These are phyloP conservation scores for Ceratocystis huliohia DNA, from an alignment of 2,329 filamentous ascomycete genomes.

Conservation along the genomic window DNA sequence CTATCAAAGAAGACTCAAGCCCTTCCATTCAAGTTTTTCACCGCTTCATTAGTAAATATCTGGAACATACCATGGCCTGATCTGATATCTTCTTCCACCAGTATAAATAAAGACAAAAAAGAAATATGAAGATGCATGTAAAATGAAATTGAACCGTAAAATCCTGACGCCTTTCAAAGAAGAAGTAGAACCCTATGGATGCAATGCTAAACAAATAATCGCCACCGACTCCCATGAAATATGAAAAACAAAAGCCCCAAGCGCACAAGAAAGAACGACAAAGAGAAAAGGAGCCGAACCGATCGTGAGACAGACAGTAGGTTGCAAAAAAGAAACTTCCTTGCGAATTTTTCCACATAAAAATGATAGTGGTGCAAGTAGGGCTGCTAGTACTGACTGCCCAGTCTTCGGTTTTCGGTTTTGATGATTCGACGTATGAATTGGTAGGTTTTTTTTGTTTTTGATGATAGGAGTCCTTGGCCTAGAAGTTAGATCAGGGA, in stretches of 20 bases:
- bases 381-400: neutral
- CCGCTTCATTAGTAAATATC: neutral
- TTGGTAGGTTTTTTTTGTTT: neutral
- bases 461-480: constrained; percentile 1
- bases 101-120: constrained; percentile 15
- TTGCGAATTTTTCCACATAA: neutral
- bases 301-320: neutral
- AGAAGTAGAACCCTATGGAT: constrained; percentile 20
- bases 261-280: constrained; percentile 17
- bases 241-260: constrained; percentile 19
- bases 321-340: constrained; percentile 1
- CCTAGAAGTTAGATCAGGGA: constrained; percentile 2
- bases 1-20: neutral
- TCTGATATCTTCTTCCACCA: constrained; percentile 3
- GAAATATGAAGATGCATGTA: constrained; percentile 12
- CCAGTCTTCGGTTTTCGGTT: neutral
- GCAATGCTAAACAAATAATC: constrained; percentile 21
- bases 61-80: neutral
- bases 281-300: constrained; percentile 7
- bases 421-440: constrained; percentile 4
- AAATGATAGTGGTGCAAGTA: neutral
- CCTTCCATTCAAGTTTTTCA: neutral
- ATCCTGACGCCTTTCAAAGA: constrained; percentile 20
- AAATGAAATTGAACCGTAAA: constrained; percentile 18
- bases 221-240: constrained; percentile 20